Percentiles rank a stretch among this genome's conserved stretches.
Evolutionary conservation across 2,329 filamentous ascomycete genomes (phyloP).

Genomic region (Claviceps sp.): DNA sequence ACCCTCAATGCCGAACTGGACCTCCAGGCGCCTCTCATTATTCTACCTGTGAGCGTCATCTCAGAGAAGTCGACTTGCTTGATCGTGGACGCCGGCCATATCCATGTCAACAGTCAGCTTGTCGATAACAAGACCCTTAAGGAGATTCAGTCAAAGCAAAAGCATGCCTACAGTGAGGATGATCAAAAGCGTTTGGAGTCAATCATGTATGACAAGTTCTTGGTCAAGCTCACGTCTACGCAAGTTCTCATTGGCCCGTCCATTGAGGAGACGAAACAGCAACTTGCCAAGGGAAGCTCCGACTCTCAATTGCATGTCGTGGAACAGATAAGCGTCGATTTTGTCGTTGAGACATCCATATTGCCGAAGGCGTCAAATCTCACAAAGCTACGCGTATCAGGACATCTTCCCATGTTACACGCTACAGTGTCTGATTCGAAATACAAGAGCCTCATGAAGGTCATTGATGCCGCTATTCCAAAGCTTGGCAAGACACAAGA

Average conservation of each 20-base stretch:
- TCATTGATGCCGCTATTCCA: constrained; percentile 90
- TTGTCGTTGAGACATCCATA: constrained; percentile 91
- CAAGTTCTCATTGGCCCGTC: constrained; percentile 92
- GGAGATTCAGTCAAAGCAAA: constrained; percentile 83
- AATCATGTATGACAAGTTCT: constrained; percentile 95
- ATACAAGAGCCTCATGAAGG: constrained; percentile 91
- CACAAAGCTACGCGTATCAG: constrained; percentile 81
- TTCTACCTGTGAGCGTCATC: constrained; percentile 87
- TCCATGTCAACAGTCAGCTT: constrained; percentile 84
- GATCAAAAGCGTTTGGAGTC: constrained; percentile 81
- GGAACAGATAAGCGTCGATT: constrained; percentile 94
- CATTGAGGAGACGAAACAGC: constrained; percentile 75
- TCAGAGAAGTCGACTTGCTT: constrained; percentile 70
- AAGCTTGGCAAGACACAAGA: constrained; percentile 45
- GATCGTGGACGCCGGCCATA: constrained; percentile 91
- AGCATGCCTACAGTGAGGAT: constrained; percentile 71
- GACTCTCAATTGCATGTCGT: constrained; percentile 74
- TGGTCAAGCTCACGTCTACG: constrained; percentile 83
- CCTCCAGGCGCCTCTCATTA: constrained; percentile 88
- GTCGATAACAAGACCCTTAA: constrained; percentile 84
- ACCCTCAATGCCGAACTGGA: constrained; percentile 94
- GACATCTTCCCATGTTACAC: constrained; percentile 82
- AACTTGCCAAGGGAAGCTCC: constrained; percentile 56
- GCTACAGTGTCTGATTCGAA: constrained; percentile 87
- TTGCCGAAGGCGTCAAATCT: constrained; percentile 90